Conservation (phyloP, 2,329 filamentous ascomycete genomes). For the Knoxdaviesia proteae region DNA sequence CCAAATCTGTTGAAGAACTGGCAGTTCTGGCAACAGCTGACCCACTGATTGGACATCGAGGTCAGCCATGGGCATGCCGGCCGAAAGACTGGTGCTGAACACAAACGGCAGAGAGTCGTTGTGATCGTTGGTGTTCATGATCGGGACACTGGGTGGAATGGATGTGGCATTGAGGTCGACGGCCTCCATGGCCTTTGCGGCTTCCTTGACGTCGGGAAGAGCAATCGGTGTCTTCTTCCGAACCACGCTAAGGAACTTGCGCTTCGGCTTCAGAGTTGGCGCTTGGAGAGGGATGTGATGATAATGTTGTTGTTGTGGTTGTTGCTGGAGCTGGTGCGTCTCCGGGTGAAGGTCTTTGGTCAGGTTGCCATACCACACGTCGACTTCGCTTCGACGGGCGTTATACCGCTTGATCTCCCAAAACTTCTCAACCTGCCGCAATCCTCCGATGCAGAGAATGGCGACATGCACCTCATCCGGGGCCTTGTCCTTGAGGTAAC, state of each 20-base stretch:
- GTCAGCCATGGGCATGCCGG: conserved; percentile 40
- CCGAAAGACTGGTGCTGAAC: conserved; percentile 36
- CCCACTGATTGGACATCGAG: conserved; percentile 28
- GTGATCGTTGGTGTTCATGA: neutral
- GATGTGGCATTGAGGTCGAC: neutral
- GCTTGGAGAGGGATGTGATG: neutral
- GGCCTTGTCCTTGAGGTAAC: conserved; percentile 41
- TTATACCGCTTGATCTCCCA: conserved; percentile 51
- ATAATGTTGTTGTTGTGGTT: neutral
- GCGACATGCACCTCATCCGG: conserved; percentile 41
- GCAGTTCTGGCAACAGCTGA: conserved; percentile 31
- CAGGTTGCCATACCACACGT: conserved; percentile 35
- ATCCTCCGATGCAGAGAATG: conserved; percentile 36
- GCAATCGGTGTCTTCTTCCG: conserved; percentile 32
- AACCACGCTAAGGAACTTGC: conserved; percentile 30
- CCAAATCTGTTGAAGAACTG: conserved; percentile 39
- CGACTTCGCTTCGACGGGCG: conserved; percentile 33
- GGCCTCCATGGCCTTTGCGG: neutral
- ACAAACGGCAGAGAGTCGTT: conserved; percentile 11
- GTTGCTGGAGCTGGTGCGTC: neutral
- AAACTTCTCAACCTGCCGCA: conserved; percentile 40
- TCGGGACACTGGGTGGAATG: no score
- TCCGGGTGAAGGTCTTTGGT: conserved; percentile 15
- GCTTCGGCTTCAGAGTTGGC: conserved; percentile 23
- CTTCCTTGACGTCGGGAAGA: neutral